phyloP scores from a whole-genome alignment of 805 yeast genomes.

The Saccharomycopsis babjevae region DNA sequence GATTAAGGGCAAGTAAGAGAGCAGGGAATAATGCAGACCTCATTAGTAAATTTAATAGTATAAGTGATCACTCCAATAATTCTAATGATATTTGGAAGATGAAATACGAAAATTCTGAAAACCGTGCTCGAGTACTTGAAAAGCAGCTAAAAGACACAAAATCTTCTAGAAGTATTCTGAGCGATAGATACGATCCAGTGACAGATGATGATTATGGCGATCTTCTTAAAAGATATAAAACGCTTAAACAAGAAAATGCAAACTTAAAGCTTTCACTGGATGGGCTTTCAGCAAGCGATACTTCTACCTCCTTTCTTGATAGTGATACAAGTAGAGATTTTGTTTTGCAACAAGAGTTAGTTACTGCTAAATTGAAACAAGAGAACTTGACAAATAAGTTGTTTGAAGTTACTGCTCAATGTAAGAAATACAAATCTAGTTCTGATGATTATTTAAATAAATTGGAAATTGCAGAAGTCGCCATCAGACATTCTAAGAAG shows the following conservation, averaged over 20 bases:
- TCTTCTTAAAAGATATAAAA: conserved; percentile 33
- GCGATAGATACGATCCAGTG: neutral
- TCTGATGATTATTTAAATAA: conserved; percentile 67
- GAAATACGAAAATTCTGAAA: conserved; percentile 38
- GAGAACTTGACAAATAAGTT: conserved; percentile 49
- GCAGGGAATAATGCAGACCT: conserved; percentile 1
- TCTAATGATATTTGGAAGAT: conserved; percentile 30
- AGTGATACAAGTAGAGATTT: conserved; percentile 20
- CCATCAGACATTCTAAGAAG: conserved; percentile 51
- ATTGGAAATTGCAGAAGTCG: conserved; percentile 70
- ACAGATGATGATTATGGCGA: conserved; percentile 36
- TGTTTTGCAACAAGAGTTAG: conserved; percentile 33
- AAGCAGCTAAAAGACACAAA: conserved; percentile 23
- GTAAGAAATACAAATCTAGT: conserved; percentile 55
- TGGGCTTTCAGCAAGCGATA: conserved; percentile 24
- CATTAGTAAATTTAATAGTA: conserved; percentile 8
- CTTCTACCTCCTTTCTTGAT: conserved; percentile 5
- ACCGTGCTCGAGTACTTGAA: conserved; percentile 34
- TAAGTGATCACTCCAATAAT: conserved; percentile 3
- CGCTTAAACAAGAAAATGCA: conserved; percentile 34
- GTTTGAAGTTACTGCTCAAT: conserved; percentile 40
- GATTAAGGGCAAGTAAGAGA: conserved; percentile 19
- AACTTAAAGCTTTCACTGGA: conserved; percentile 33
- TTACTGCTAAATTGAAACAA: conserved; percentile 42
- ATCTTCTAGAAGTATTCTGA: conserved; percentile 11